phyloP scores from a whole-genome alignment of 192 early-diverging fungal species.

The Coemansia asiatica region DNA sequence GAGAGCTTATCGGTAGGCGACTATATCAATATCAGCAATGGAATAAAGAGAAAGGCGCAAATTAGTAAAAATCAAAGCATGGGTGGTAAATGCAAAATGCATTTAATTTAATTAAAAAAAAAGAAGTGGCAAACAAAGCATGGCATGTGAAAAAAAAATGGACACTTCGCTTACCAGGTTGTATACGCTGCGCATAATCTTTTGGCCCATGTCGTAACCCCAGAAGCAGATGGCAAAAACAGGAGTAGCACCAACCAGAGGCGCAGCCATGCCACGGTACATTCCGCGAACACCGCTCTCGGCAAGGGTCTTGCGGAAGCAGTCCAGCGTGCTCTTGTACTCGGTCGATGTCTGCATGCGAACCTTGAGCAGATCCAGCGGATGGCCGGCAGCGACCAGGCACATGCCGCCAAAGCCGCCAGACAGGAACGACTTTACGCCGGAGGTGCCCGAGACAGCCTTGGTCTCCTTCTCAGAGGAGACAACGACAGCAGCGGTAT shows the following conservation, averaged over 20 bases:
- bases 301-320: conserved; percentile 86
- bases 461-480: conserved; percentile 15
- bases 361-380: conserved; percentile 91
- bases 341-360: conserved; percentile 88
- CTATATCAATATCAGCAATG: conserved; percentile 8
- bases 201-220: conserved; percentile 60
- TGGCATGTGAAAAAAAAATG: conserved; percentile 8
- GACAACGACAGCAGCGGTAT: neutral
- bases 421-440: conserved; percentile 85
- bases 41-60: neutral
- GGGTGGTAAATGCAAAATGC: too few relatives aligned
- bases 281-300: conserved; percentile 89
- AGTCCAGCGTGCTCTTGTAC: conserved; percentile 88
- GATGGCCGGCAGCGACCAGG: conserved; percentile 72
- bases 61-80: conserved; percentile 16
- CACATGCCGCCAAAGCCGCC: conserved; percentile 91
- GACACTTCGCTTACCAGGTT: conserved; percentile 32
- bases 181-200: conserved; percentile 45
- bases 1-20: conserved; percentile 56
- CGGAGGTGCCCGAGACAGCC: conserved; percentile 25
- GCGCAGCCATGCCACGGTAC: conserved; percentile 94
- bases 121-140: neutral
- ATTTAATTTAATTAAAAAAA: too few relatives aligned
- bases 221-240: conserved; percentile 96
- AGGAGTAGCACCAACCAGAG: conserved; percentile 90